Base-by-base conservation (phyloP, 176 grass and related monocot species). In the Cymbopogon citratus region DNA sequence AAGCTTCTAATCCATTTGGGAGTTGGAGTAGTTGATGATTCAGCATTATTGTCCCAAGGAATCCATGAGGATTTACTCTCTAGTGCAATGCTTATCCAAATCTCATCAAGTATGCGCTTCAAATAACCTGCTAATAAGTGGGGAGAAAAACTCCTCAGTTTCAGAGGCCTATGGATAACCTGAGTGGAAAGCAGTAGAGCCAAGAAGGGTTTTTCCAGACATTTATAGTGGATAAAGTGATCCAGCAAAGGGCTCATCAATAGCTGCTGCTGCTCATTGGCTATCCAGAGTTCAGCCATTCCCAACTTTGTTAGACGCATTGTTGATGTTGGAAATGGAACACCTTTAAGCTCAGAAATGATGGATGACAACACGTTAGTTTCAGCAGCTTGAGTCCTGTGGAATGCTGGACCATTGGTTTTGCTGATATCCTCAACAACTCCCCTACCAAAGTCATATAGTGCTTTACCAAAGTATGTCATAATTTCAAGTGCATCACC, bases 401-500 rank as follows among this genome's bases (percentile, higher is more conserved):
- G 73, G 24, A 84, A 73, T 81, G 79, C 35, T 49, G 86, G 70
- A 77, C 87, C 84, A 56, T 71, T 83, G 31, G 85, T 81, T 79
- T 89, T 92, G 85, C 90, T 87, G 66, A 98, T 94, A 84, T 98
- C 95, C 88, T 94, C 95, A 29, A 98, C 95, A 86, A 98, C 90
- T 9, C 92, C 95, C 76, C 90, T 92, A 35, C 95, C 87, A 40
- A 98, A 94, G 80, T 94, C 95, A 89, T 94, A 98, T 80, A 98
- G 73, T 29, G 95, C 95, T 87, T 98, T 98, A 48, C 95, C 95
- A 33, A 98, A 98, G 87, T 87, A 94, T 66, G 95, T 92, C 75
- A 98, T 88, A 74, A 98, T 94, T 80, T 98, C 95, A 85, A 98
- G 86, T 56, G 95, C 90, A 57, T 98, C 92, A 33, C 95, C 95